Evolutionary conservation across 1,284 basidiomycete genomes (phyloP), one percentile per base, ranked within the genome.

Genomic region (Leccinum subrobustum): DNA sequence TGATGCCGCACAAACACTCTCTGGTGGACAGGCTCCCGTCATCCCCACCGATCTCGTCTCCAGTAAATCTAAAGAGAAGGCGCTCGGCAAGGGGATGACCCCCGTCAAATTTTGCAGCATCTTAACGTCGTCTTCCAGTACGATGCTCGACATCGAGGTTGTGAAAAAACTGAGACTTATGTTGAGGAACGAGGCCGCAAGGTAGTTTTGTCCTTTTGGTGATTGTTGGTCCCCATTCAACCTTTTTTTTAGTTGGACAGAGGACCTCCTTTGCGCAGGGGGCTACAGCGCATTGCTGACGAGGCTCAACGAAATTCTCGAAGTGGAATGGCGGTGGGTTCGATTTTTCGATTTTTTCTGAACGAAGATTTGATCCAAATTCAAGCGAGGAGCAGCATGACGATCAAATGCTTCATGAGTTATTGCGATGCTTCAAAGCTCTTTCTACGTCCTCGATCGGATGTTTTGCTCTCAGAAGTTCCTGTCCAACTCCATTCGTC

Each of bases 361-460:
- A 52, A 60, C 54, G 67, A 58, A 52, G 53, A 47, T 12, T 55
- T 65, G 60, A 70, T 29, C 33, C 47, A 27, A 23, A 52, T 54
- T 60, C 3, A 67, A 95, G 95, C 64, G 96, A 98, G 74, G 96
- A 99, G 73, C 96, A 98, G 72, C 96, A 97, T 68, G 96, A 98
- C 70, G 97, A 99, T 73, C 89, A 96, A 73, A 82, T 97, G 53
- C 81, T 99, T 7, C 90, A 96, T 68, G 96, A 98, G 73, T 79
- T 99, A 0, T 79, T 99, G 29, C 87, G 95, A 3, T 98, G 95
- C 76, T 86, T 99, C 76, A 97, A 97, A 73, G 96, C 93, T 0
- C 80, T 99, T 1, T 88, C 90, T 0, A 96, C 95, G 1, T 96
- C 96, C 1, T 87, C 89, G 8, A 91, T 95, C 39, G 91, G 89